Conservation (phyloP, 1,284 basidiomycete genomes). For the Polyporus tsugae region DNA sequence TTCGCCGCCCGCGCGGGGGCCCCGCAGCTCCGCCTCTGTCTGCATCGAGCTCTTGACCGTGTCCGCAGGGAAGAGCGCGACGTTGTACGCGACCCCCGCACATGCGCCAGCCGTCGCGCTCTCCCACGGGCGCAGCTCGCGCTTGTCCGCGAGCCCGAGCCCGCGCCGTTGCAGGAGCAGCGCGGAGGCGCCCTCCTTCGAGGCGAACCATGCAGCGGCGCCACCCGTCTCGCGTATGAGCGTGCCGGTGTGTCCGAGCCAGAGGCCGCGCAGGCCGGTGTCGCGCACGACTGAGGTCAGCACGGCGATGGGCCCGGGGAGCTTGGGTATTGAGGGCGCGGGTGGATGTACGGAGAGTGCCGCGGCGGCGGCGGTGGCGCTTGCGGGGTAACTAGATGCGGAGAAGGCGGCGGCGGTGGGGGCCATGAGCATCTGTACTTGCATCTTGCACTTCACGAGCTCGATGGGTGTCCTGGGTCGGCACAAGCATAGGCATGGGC, state of each 20-base stretch:
- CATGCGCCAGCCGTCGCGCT: slow-evolving; percentile 87
- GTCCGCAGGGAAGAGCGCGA: slow-evolving; percentile 92
- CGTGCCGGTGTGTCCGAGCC: slow-evolving; percentile 89
- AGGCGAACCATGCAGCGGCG: slow-evolving; percentile 87
- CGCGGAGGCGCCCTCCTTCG: slow-evolving; percentile 80
- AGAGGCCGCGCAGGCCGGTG: slow-evolving; percentile 81
- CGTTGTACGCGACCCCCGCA: slow-evolving; percentile 89
- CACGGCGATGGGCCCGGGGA: slow-evolving; percentile 75
- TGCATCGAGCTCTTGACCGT: slow-evolving; percentile 96
- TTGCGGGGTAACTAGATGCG: too few species aligned
- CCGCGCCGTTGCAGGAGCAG: slow-evolving; percentile 58
- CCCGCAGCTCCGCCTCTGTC: slow-evolving; percentile 87
- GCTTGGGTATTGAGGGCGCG: slow-evolving; percentile 34
- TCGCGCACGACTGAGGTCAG: slow-evolving; percentile 69
- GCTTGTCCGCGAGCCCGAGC: slow-evolving; percentile 38
- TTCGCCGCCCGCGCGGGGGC: slow-evolving; percentile 50
- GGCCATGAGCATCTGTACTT: slow-evolving; percentile 84
- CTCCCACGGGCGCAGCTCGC: slow-evolving; percentile 79
- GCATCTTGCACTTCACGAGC: slow-evolving; percentile 95
- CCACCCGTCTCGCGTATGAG: slow-evolving; percentile 91
- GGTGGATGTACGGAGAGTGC: slow-evolving; percentile 29
- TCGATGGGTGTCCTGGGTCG: slow-evolving; percentile 83
- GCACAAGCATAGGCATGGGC: not conserved
- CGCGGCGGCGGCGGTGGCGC: slow-evolving; percentile 29
- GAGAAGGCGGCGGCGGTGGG: slow-evolving; percentile 34